Evolutionary conservation across 2,329 filamentous ascomycete genomes (phyloP).

Genomic region (Coleophoma cylindrospora): DNA sequence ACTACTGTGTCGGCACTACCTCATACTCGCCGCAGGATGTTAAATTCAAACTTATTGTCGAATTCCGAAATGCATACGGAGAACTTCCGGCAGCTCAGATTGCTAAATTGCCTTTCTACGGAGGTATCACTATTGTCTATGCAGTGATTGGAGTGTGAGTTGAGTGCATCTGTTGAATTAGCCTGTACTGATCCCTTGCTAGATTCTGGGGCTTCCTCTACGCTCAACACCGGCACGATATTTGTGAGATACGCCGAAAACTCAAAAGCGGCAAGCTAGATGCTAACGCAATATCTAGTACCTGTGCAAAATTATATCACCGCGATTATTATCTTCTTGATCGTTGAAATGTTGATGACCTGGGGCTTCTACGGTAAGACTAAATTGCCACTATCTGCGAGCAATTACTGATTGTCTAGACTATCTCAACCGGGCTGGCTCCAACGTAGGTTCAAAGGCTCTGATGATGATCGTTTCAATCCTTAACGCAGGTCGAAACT

Average conservation of each 20-base stretch:
- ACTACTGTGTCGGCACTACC: slow-evolving; percentile 87
- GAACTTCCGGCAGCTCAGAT: slow-evolving; percentile 95
- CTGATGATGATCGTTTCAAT: slow-evolving; percentile 89
- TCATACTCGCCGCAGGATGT: slow-evolving; percentile 53
- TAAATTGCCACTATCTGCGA: neutral
- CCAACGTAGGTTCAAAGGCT: slow-evolving; percentile 76
- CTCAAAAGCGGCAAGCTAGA: slow-evolving; percentile 1
- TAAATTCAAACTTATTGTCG: slow-evolving; percentile 75
- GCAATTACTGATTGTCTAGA: slow-evolving; percentile 49
- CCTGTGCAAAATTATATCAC: slow-evolving; percentile 99
- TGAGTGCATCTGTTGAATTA: slow-evolving; percentile 4
- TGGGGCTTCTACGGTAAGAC: slow-evolving; percentile 88
- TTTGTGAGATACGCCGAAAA: slow-evolving; percentile 48
- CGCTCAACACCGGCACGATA: slow-evolving; percentile 89
- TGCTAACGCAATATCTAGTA: slow-evolving; percentile 46
- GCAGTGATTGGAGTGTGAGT: slow-evolving; percentile 71
- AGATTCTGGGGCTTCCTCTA: slow-evolving; percentile 94
- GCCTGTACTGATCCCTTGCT: neutral
- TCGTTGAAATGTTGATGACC: slow-evolving; percentile 95
- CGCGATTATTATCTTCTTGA: slow-evolving; percentile 88
- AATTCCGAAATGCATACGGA: slow-evolving; percentile 94
- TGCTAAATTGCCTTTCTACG: slow-evolving; percentile 95
- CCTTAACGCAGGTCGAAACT: slow-evolving; percentile 89
- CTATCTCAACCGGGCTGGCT: slow-evolving; percentile 85
- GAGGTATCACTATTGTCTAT: slow-evolving; percentile 89